These are phyloP conservation scores for Chaetomium globosum DNA, from an alignment of 2,329 filamentous ascomycete species.

Conservation along the genomic window DNA sequence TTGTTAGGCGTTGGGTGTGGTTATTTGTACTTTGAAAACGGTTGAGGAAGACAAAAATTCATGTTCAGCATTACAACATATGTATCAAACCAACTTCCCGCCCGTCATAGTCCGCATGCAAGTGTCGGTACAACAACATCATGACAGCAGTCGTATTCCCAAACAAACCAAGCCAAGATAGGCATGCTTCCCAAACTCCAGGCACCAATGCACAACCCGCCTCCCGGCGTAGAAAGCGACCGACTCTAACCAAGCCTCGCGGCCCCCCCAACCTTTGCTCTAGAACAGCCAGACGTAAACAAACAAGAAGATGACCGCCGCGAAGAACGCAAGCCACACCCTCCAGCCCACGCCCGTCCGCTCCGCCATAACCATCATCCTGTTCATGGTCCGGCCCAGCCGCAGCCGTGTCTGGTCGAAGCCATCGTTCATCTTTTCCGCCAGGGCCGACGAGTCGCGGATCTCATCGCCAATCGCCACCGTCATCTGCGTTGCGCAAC, in stretches of 20 bases:
- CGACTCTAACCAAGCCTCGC: slow-evolving; percentile 2
- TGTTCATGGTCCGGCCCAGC: slow-evolving; percentile 89
- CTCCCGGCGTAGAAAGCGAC: not conserved
- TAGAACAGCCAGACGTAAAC: slow-evolving; percentile 90
- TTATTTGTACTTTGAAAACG: not conserved
- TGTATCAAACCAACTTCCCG: slow-evolving; percentile 16
- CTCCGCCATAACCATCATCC: slow-evolving; percentile 95
- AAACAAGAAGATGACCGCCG: slow-evolving; percentile 79
- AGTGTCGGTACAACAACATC: slow-evolving; percentile 16
- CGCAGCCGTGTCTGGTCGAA: slow-evolving; percentile 84
- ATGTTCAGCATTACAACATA: slow-evolving; percentile 27
- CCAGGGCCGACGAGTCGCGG: slow-evolving; percentile 80
- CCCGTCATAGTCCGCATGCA: slow-evolving; percentile 20
- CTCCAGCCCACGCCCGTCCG: slow-evolving; percentile 93
- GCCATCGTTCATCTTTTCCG: slow-evolving; percentile 92
- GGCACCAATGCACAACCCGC: slow-evolving; percentile 22
- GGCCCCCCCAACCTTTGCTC: slow-evolving; percentile 32
- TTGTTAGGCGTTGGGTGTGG: slow-evolving; percentile 15
- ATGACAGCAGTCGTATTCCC: slow-evolving; percentile 14
- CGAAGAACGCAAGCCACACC: slow-evolving; percentile 89
- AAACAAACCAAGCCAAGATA: slow-evolving; percentile 20
- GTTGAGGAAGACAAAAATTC: not conserved
- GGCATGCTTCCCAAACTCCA: slow-evolving; percentile 27
- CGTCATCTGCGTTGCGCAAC: slow-evolving; percentile 66
- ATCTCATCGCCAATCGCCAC: slow-evolving; percentile 94